phyloP scores from a whole-genome alignment of 2,329 filamentous ascomycete genomes.

The Penicillium sclerotiorum region DNA sequence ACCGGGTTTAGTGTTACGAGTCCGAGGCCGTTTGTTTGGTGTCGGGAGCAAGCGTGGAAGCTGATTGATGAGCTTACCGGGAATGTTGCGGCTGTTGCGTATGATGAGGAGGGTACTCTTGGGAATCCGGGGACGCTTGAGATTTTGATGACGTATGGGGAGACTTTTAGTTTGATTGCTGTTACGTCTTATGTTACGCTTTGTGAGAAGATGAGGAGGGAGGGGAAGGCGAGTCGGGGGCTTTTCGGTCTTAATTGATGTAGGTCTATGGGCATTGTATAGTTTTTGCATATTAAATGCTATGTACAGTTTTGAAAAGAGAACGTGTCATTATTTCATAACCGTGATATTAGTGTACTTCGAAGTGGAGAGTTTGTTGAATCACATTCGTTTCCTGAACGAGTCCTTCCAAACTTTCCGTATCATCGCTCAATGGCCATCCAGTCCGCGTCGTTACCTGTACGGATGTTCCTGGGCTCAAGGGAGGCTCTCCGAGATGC shows the following conservation, averaged over 20 bases:
- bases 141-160: background rate
- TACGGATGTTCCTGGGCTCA: background rate
- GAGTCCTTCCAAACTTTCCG: constrained; percentile 13
- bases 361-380: constrained; percentile 19
- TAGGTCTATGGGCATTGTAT: too few species aligned
- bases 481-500: background rate
- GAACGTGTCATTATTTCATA: background rate
- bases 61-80: background rate
- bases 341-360: constrained; percentile 8
- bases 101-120: background rate
- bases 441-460: constrained; percentile 13
- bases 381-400: constrained; percentile 12
- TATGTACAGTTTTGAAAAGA: background rate
- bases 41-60: background rate
- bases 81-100: background rate
- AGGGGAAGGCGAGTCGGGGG: background rate
- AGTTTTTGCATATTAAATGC: too few species aligned
- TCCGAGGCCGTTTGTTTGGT: background rate
- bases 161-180: background rate
- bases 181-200: background rate
- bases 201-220: background rate
- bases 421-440: constrained; percentile 12
- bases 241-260: too few species aligned
- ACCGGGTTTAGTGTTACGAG: background rate
- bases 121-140: background rate